phyloP scores from a whole-genome alignment of 371 early-diverging fungal genomes.

The Fennellomyces sp. region DNA sequence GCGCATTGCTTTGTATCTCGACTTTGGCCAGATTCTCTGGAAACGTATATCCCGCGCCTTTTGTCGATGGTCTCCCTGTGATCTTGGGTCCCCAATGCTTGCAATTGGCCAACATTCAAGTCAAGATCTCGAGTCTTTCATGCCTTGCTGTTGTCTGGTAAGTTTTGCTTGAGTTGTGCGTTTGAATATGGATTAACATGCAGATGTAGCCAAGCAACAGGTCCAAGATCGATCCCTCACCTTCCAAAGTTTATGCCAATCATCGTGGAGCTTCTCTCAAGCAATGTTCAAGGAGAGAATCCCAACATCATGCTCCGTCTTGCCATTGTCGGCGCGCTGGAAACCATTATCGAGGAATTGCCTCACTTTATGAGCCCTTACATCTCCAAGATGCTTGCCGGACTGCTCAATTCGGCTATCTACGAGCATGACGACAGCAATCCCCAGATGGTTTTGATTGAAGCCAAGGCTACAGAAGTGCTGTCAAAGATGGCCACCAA shows the following conservation, averaged over 20 bases:
- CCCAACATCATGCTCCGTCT: slow-evolving; percentile 53
- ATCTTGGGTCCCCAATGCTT: slow-evolving; percentile 64
- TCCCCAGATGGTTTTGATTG: slow-evolving; percentile 45
- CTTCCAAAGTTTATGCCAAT: slow-evolving; percentile 86
- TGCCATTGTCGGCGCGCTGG: slow-evolving; percentile 72
- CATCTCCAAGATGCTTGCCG: slow-evolving; percentile 58
- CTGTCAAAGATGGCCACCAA: slow-evolving; percentile 57
- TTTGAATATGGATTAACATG: neutral
- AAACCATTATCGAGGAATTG: slow-evolving; percentile 69
- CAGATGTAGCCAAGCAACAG: slow-evolving; percentile 62
- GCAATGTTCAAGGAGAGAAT: slow-evolving; percentile 33
- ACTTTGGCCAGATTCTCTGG: slow-evolving; percentile 74
- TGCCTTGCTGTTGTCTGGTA: slow-evolving; percentile 71
- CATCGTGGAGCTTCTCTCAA: slow-evolving; percentile 43
- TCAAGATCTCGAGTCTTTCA: slow-evolving; percentile 75
- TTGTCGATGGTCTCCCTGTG: slow-evolving; percentile 58
- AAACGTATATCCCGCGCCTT: slow-evolving; percentile 61
- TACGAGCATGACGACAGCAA: slow-evolving; percentile 44
- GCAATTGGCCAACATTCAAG: slow-evolving; percentile 53
- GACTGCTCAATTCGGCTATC: slow-evolving; percentile 60
- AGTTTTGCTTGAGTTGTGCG: neutral
- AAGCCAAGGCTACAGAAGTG: slow-evolving; percentile 54
- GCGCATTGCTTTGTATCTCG: slow-evolving; percentile 79
- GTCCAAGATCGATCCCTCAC: slow-evolving; percentile 81
- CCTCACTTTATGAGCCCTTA: slow-evolving; percentile 89